Evolutionary conservation across 768 basidiomycete species (phyloP).

Genomic region (Leccinum variicolor): DNA sequence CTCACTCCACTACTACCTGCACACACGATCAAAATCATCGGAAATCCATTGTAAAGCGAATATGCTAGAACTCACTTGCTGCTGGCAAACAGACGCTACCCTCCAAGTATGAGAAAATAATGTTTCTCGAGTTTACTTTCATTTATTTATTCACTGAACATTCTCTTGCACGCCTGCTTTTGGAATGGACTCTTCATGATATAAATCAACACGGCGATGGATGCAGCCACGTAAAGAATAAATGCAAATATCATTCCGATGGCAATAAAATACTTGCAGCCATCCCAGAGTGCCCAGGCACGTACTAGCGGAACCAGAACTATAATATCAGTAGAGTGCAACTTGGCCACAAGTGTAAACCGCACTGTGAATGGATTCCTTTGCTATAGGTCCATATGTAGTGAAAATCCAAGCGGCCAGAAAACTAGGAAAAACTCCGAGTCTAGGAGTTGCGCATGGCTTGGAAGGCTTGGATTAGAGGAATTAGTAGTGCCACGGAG

Average conservation of each 20-base stretch:
- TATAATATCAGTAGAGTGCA: no score
- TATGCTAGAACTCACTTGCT: not conserved
- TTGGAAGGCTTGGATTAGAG: no score
- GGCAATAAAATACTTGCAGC: not conserved
- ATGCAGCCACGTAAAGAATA: not conserved
- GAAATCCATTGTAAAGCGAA: not conserved
- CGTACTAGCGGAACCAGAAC: constrained; percentile 16
- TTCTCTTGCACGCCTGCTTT: not conserved
- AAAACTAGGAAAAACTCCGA: no score
- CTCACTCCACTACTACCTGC: not conserved
- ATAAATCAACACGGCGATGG: not conserved
- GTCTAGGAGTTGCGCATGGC: no score
- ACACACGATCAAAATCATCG: not conserved
- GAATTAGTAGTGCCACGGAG: no score
- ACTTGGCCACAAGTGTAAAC: not conserved
- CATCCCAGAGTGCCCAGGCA: constrained; percentile 18
- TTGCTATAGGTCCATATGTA: not conserved
- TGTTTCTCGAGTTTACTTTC: not conserved
- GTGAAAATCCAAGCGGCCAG: not conserved
- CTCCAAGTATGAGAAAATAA: not conserved
- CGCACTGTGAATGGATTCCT: constrained; percentile 13
- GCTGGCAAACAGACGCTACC: not conserved
- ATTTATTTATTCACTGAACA: not conserved
- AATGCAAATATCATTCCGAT: constrained; percentile 7
- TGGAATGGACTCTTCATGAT: not conserved